Evolutionary conservation across 129 eudicot genomes (phyloP), one percentile per base, ranked within the genome.

Genomic region (Silybum marianum): DNA sequence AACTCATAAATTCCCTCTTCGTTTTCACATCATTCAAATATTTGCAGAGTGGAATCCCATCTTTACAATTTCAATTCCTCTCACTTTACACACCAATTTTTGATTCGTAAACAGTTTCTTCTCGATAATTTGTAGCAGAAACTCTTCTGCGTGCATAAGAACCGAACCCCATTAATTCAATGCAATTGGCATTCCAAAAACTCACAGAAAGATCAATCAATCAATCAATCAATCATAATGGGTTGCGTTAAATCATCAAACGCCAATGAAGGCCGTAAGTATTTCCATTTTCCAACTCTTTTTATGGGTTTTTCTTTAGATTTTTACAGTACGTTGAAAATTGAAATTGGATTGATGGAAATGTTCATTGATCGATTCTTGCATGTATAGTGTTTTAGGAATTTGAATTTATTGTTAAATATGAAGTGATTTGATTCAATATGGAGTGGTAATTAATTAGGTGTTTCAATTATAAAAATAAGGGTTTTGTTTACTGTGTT

Each of bases 151-250:
- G 7, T 18, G 9, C 30, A n/a, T 19, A 18, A 34, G 46, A 70
- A 7, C 11, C 44, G 2, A 30, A 69, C 21, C 73, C 18, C 73
- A 13, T 32, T 6, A 39, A 39, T 69, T n/a, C 26, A 34, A 36
- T 19, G 3, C 75, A 71, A 71, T 10, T 71, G 0, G 48, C 7
- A 30, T 8, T 25, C 23, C 42, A 70, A 70, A 22, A 32, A 32
- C 32, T 32, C 36, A 32, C 36, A 32, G 6, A 32, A 32, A 32
- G 36, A 4, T 3, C 6, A 32, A 32, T 32, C 36, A 32, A 32
- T 32, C 25, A 70, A 71, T 32, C 25, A 70, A 38, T 71, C n/a
- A 71, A 38, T 71, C 54, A 71, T 10, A 71, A 71, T 71, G 75
- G 75, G 75, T 3, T 71, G 75, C 39, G 75, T 5, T 71, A 71